Conservation (phyloP, 768 basidiomycete genomes). For the Lactifluus volemus region DNA sequence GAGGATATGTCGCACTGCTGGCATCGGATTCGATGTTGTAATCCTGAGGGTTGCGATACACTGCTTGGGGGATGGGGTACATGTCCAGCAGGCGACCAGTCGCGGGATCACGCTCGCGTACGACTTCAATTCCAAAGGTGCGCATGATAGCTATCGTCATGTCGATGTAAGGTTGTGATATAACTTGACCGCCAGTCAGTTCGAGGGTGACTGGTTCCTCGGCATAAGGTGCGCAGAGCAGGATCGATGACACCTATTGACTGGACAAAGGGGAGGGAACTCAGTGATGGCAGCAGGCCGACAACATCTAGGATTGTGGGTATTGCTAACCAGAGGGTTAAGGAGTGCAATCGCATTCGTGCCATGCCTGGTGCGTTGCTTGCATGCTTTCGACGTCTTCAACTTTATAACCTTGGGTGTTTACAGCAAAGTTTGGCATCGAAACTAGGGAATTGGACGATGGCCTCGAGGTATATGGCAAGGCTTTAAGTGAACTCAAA, state of each 20-base stretch:
- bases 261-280: conserved; percentile 59
- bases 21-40: conserved; percentile 97
- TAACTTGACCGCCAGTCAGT: conserved; percentile 89
- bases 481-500: conserved; percentile 51
- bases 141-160: conserved; percentile 99
- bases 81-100: conserved; percentile 62
- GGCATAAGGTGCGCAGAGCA: conserved; percentile 95
- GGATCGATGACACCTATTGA: conserved; percentile 96
- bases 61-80: conserved; percentile 78
- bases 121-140: conserved; percentile 76
- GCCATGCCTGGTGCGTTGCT: conserved; percentile 79
- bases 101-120: conserved; percentile 48
- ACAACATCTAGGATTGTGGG: conserved; percentile 78
- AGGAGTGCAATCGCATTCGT: conserved; percentile 94
- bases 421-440: conserved; percentile 85
- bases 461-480: conserved; percentile 85
- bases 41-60: conserved; percentile 65
- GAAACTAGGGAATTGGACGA: conserved; percentile 88
- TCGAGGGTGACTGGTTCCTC: conserved; percentile 74
- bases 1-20: conserved; percentile 91
- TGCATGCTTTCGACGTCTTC: neutral
- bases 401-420: neutral
- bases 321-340: conserved; percentile 96
- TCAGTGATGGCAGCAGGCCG: conserved; percentile 25
- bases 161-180: conserved; percentile 98